A percentile compares a stretch with the other conserved stretches of the same genome.
Evolutionary conservation across 208 protist species (phyloP).

Genomic region (Angomonas ambiguus): DNA sequence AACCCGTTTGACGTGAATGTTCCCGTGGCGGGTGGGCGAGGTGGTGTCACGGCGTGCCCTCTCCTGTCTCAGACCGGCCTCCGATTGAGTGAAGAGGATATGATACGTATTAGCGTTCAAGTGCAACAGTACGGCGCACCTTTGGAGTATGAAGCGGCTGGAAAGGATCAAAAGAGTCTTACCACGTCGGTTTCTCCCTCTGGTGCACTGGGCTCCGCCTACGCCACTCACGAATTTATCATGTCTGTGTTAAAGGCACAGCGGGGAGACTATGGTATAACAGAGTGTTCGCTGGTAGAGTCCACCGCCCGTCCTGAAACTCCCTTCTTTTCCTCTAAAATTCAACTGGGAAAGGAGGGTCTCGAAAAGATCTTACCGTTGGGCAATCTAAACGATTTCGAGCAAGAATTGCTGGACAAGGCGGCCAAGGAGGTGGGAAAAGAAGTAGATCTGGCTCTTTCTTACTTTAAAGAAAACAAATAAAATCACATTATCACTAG

Average conservation of each 20-base stretch:
- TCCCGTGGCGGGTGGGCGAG: constrained; percentile 93
- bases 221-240: constrained; percentile 58
- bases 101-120: constrained; percentile 37
- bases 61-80: constrained; percentile 84
- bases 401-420: constrained; percentile 69
- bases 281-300: constrained; percentile 81
- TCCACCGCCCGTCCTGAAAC: constrained; percentile 54
- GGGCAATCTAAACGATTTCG: constrained; percentile 49
- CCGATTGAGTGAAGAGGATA: constrained; percentile 41
- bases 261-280: constrained; percentile 68
- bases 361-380: constrained; percentile 63
- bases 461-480: constrained; percentile 20
- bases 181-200: constrained; percentile 27
- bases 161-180: constrained; percentile 19
- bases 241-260: constrained; percentile 69
- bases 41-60: constrained; percentile 89
- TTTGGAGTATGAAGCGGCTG: constrained; percentile 16
- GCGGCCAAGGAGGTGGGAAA: constrained; percentile 64
- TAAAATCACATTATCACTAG: background rate
- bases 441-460: constrained; percentile 65
- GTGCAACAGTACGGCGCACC: constrained; percentile 57
- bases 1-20: constrained; percentile 81
- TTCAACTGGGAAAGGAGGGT: constrained; percentile 78
- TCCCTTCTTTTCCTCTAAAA: constrained; percentile 82
- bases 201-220: constrained; percentile 52